phyloP scores from a whole-genome alignment of 257 asterid genomes.

The Solanum stenotomum region DNA sequence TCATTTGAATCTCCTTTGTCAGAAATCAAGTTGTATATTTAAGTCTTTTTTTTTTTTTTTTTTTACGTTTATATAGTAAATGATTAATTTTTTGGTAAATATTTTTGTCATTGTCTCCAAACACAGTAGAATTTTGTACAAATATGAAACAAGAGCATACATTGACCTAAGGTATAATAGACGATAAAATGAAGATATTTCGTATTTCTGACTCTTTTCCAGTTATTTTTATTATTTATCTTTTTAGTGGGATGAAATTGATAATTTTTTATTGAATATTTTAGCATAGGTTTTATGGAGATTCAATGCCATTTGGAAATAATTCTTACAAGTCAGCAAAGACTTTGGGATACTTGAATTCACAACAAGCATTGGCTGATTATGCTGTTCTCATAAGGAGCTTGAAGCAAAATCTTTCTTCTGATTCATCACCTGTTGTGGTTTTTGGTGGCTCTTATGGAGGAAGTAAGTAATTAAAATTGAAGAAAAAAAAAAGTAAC shows the following conservation, averaged over 20 bases:
- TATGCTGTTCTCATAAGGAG: slow-evolving; percentile 52
- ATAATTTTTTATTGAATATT: not conserved
- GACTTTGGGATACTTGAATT: slow-evolving; percentile 59
- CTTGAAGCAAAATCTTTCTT: slow-evolving; percentile 60
- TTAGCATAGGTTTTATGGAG: slow-evolving; percentile 79
- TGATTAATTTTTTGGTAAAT: not conserved
- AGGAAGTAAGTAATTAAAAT: slow-evolving; percentile 42
- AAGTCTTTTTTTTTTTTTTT: not conserved
- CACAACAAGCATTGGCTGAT: slow-evolving; percentile 81
- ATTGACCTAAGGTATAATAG: accelerated
- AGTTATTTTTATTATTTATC: not conserved
- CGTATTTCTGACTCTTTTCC: not conserved
- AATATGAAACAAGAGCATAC: not conserved
- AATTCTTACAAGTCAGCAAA: slow-evolving; percentile 42
- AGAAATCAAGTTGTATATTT: not conserved
- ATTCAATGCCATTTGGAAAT: slow-evolving; percentile 64
- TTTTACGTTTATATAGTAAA: not conserved
- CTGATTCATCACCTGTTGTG: slow-evolving; percentile 72
- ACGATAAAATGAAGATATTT: not conserved
- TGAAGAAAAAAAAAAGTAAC: not conserved
- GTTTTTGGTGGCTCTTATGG: slow-evolving; percentile 91
- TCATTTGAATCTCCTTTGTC: not conserved
- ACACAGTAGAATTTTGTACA: not conserved
- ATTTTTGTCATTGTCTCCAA: not conserved
- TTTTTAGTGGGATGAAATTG: not conserved